Percentiles rank a stretch among this genome's conserved stretches.
Evolutionary conservation across 805 yeast species (phyloP).

Genomic region (Ogataea paraovalis): DNA sequence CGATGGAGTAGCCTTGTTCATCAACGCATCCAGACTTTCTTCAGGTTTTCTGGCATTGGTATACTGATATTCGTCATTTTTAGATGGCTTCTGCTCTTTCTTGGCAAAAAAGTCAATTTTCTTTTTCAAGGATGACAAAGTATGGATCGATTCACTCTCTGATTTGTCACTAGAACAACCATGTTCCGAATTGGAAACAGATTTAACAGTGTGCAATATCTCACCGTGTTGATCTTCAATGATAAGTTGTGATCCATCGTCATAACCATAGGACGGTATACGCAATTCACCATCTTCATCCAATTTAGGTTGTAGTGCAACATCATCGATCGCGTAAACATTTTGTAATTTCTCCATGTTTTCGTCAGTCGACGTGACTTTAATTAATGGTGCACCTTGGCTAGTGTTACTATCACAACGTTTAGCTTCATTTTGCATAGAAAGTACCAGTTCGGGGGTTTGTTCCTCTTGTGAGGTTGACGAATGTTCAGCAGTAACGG

Average conservation of each 20-base stretch:
- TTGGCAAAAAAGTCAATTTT: slow-evolving; percentile 4
- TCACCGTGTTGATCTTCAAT: slow-evolving; percentile 87
- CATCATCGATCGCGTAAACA: slow-evolving; percentile 17
- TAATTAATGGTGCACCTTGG: slow-evolving; percentile 5
- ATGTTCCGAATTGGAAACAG: neutral
- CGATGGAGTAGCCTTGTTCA: slow-evolving; percentile 11
- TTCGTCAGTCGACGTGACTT: slow-evolving; percentile 7
- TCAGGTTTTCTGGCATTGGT: slow-evolving; percentile 6
- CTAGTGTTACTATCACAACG: neutral
- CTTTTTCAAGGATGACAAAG: slow-evolving; percentile 16
- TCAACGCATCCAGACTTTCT: slow-evolving; percentile 11
- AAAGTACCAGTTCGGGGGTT: neutral
- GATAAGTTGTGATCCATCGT: slow-evolving; percentile 66
- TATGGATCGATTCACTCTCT: slow-evolving; percentile 14
- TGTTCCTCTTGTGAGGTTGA: slow-evolving; percentile 1
- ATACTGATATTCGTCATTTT: slow-evolving; percentile 1
- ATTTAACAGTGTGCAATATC: slow-evolving; percentile 53
- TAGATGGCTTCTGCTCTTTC: slow-evolving; percentile 2
- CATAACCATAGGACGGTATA: slow-evolving; percentile 44
- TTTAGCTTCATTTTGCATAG: neutral
- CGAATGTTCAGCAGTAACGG: neutral
- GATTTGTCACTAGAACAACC: neutral
- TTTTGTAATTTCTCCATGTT: slow-evolving; percentile 12
- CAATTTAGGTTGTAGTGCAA: slow-evolving; percentile 26
- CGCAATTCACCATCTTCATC: slow-evolving; percentile 35